Base-by-base conservation (phyloP, 495 filamentous ascomycete species). In the Lophiostoma macrostomum region DNA sequence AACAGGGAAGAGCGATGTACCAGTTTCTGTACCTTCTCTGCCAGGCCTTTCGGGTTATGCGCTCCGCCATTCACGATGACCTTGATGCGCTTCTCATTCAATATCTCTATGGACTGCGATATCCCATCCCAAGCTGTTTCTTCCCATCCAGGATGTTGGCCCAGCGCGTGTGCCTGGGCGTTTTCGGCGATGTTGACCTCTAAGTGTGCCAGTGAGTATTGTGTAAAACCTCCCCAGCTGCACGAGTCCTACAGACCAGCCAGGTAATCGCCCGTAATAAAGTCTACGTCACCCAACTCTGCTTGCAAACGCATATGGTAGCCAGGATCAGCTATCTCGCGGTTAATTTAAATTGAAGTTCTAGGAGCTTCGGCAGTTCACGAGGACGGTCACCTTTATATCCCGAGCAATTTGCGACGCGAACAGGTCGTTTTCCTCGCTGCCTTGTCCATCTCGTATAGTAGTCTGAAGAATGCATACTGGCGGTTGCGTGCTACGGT, bases 181-280 rank as follows among this genome's bases (percentile, higher is more conserved):
- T 76, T 74, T 38, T 74, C 73, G 38, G 73, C 72, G 25, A 76
- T 53, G 34, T 76, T 76, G 25, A 75, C 65, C 54, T 76, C 73
- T 73, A 19, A n/a, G n/a, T n/a, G 12, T 23, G 2, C 3, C 10
- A 32, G 10, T 32, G 14, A 31, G 27, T 31, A 29, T 16, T 32
- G 12, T 19, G 14, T n/a, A 6, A 14, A 27, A 25, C 5, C 4
- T 24, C 12, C 38, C 5, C 8, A 10, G 30, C 16, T n/a, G n/a
- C 3, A 36, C 20, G n/a, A 27, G 24, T 6, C 53, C 31, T 29
- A 64, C 51, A 47, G 67, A 67, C 69, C 76, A 12, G 75, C 74
- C 14, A 81, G 71, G 50, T 77, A 81, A 56, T 81, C 78, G 0
- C 78, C 78, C 2, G 74, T 77, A 22, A 81, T 78, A 29, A 80